Evolutionary conservation across 805 yeast species (phyloP).

Genomic region (Kodamaea fukazawae): DNA sequence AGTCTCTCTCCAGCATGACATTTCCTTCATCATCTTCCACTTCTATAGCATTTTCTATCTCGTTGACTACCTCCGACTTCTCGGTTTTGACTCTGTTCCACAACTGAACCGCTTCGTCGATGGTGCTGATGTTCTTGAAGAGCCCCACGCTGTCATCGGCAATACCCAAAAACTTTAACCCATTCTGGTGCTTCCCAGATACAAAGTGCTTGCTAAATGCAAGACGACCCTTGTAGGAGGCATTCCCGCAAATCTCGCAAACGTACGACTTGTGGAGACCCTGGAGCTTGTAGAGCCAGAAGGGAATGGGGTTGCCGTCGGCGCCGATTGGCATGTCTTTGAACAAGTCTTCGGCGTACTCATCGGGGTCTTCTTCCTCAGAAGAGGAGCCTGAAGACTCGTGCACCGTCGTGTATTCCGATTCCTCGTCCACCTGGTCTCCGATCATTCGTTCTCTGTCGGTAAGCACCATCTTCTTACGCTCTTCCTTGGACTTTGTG

Average conservation of each 20-base stretch:
- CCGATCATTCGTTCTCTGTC: constrained; percentile 62
- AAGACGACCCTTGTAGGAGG: constrained; percentile 67
- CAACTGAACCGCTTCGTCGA: constrained; percentile 65
- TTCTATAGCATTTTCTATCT: constrained; percentile 60
- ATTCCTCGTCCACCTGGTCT: constrained; percentile 33
- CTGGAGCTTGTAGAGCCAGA: constrained; percentile 86
- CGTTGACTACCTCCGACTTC: constrained; percentile 34
- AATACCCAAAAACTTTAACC: constrained; percentile 73
- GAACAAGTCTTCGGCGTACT: constrained; percentile 37
- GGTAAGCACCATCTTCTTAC: constrained; percentile 60
- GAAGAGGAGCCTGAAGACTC: constrained; percentile 18
- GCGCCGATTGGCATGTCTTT: constrained; percentile 74
- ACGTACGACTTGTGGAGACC: constrained; percentile 70
- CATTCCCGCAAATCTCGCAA: constrained; percentile 88
- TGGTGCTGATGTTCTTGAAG: constrained; percentile 63
- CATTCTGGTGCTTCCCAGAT: constrained; percentile 67
- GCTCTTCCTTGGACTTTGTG: constrained; percentile 61
- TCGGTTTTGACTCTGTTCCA: constrained; percentile 47
- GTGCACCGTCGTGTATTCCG: constrained; percentile 39
- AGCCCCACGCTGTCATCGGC: constrained; percentile 39
- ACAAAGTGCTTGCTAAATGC: constrained; percentile 72
- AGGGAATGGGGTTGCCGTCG: constrained; percentile 91
- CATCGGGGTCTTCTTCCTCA: constrained; percentile 31
- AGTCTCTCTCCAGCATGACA: constrained; percentile 81
- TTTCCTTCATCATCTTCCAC: constrained; percentile 93